Evolutionary conservation across 306 rosid species (phyloP).

Genomic region (Sechiopsis laciniata): DNA sequence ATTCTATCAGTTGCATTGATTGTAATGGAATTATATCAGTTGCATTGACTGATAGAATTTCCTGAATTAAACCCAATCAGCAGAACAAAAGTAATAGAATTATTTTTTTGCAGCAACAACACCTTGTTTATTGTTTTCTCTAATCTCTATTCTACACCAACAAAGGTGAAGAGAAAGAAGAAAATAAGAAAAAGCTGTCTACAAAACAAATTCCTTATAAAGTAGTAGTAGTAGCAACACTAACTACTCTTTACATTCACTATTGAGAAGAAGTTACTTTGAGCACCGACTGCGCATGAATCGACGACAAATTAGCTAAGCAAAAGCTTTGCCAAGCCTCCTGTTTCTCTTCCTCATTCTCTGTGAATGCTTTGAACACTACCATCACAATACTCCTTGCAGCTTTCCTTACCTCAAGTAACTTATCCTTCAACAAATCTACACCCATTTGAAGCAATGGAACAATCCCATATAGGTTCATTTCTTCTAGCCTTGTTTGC

Average conservation of each 20-base stretch:
- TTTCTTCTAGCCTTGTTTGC: constrained; percentile 57
- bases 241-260: too few species aligned
- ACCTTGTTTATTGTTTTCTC: too few species aligned
- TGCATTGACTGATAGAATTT: too few species aligned
- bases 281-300: constrained; percentile 58
- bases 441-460: constrained; percentile 63
- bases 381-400: constrained; percentile 62
- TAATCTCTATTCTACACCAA: too few species aligned
- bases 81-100: too few species aligned
- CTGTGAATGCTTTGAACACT: constrained; percentile 40
- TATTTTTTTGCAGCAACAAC: too few species aligned
- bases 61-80: too few species aligned
- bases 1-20: too few species aligned
- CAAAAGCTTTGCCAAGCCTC: constrained; percentile 83
- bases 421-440: constrained; percentile 67
- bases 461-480: constrained; percentile 59
- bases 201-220: not conserved
- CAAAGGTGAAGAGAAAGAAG: too few species aligned
- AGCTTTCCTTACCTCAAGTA: constrained; percentile 92
- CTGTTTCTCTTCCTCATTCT: constrained; percentile 53
- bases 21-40: too few species aligned
- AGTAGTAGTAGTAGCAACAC: too few species aligned
- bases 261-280: constrained; percentile 49
- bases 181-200: not conserved
- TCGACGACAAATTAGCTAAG: constrained; percentile 53